Percentiles rank a stretch among this genome's conserved stretches.
Evolutionary conservation across 208 protist species (phyloP).

Genomic region (Entamoeba moshkovskii): DNA sequence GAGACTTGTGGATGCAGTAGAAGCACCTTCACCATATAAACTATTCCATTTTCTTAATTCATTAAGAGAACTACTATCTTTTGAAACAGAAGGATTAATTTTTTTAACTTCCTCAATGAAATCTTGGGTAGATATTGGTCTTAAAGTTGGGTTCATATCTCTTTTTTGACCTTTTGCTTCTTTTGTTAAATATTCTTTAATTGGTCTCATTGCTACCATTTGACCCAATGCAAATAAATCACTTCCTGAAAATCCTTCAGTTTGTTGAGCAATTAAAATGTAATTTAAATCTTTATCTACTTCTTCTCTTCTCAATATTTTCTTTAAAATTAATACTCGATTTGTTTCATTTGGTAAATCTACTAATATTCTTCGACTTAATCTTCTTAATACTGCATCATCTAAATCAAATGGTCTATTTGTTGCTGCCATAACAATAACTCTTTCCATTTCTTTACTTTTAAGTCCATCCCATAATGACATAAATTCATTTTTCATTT

Average conservation of each 20-base stretch:
- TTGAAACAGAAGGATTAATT: not conserved
- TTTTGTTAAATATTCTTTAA: not conserved
- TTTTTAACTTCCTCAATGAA: not conserved
- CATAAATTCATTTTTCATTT: constrained; percentile 14
- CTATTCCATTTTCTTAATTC: constrained; percentile 1
- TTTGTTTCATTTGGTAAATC: not conserved
- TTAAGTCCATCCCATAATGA: not conserved
- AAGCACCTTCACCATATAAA: not conserved
- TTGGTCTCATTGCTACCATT: not conserved
- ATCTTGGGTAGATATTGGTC: not conserved
- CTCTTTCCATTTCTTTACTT: not conserved
- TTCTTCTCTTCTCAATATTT: not conserved
- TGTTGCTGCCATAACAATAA: constrained; percentile 28
- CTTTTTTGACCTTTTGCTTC: not conserved
- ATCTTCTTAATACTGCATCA: constrained; percentile 12
- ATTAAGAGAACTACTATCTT: not conserved
- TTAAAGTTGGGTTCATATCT: not conserved
- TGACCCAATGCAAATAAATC: not conserved
- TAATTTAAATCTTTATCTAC: not conserved
- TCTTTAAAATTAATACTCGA: not conserved
- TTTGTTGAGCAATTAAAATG: not conserved
- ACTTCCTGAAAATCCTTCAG: constrained; percentile 7
- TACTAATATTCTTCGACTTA: not conserved
- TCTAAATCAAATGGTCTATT: constrained; percentile 31
- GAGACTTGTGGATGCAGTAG: not conserved